These are phyloP conservation scores for Ophiosphaerella narmari DNA, from an alignment of 2,329 filamentous ascomycete species.

Conservation along the genomic window DNA sequence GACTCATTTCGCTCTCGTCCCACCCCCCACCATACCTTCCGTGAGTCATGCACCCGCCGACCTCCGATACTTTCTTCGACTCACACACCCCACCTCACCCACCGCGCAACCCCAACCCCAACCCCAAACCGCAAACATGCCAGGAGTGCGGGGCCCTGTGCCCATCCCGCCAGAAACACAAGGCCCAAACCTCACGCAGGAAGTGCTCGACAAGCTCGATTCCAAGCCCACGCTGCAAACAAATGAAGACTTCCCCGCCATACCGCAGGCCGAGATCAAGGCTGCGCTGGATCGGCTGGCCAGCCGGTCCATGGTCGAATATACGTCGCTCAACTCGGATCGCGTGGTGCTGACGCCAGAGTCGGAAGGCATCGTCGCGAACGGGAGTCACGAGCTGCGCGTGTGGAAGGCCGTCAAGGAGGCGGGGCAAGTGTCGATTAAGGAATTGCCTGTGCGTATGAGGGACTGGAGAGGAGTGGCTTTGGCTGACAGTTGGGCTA, in stretches of 20 bases:
- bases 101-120: constrained; percentile 8
- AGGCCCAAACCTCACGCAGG: constrained; percentile 66
- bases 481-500: constrained; percentile 44
- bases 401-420: constrained; percentile 56
- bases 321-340: constrained; percentile 81
- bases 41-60: constrained; percentile 12
- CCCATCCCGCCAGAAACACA: constrained; percentile 49
- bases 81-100: constrained; percentile 27
- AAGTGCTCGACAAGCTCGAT: constrained; percentile 74
- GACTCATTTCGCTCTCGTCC: no score
- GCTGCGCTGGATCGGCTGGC: constrained; percentile 83
- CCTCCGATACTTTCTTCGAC: constrained; percentile 29
- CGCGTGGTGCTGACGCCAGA: constrained; percentile 77
- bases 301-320: constrained; percentile 84
- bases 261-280: constrained; percentile 66
- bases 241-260: constrained; percentile 52
- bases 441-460: constrained; percentile 51
- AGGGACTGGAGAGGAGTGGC: neutral
- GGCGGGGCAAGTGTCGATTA: constrained; percentile 51
- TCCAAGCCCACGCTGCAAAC: constrained; percentile 59
- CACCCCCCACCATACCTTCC: no score
- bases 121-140: constrained; percentile 41
- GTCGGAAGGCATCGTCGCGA: constrained; percentile 71
- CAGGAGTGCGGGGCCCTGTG: constrained; percentile 54
- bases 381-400: constrained; percentile 57